A percentile compares a stretch with the other conserved stretches of the same genome.
Conservation (phyloP, 768 basidiomycete genomes). For the Tricholoma bakamatsutake region DNA sequence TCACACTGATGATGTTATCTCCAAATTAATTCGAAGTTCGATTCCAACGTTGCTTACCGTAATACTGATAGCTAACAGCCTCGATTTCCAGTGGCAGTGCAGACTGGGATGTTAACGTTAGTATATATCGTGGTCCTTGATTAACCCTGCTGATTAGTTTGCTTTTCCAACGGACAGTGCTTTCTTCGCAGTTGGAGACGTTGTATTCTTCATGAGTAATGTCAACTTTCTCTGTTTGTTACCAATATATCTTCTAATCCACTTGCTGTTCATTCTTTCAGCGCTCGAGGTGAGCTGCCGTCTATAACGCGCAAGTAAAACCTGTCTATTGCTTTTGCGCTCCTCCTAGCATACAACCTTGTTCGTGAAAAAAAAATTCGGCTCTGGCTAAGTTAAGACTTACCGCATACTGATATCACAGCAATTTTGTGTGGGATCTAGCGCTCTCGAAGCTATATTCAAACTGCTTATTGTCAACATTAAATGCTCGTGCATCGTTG, state of each 20-base stretch:
- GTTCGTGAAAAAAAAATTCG: slow-evolving; percentile 27
- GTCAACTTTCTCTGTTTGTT: background rate
- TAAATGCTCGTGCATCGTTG: slow-evolving; percentile 36
- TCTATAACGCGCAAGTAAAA: background rate
- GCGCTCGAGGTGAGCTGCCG: background rate
- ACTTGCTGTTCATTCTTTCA: background rate
- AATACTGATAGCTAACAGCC: background rate
- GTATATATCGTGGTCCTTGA: slow-evolving; percentile 1
- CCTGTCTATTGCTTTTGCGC: background rate
- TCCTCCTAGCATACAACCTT: slow-evolving; percentile 33
- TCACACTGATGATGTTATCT: slow-evolving; percentile 28
- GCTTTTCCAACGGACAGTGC: slow-evolving; percentile 20
- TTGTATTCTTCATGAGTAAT: slow-evolving; percentile 41
- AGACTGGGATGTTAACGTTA: slow-evolving; percentile 37
- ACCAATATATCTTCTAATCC: background rate
- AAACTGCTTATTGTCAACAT: slow-evolving; percentile 42
- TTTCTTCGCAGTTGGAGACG: slow-evolving; percentile 36
- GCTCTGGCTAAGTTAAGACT: background rate
- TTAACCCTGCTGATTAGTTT: background rate
- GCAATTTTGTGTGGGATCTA: slow-evolving; percentile 47
- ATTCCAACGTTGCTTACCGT: background rate
- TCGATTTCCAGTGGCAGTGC: slow-evolving; percentile 29
- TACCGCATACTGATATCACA: slow-evolving; percentile 5
- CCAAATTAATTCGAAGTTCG: slow-evolving; percentile 27
- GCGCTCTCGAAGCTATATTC: slow-evolving; percentile 42